Base-by-base conservation (phyloP, 202 grass and related monocot species). In the Schoenoplectus tabernaemontani region DNA sequence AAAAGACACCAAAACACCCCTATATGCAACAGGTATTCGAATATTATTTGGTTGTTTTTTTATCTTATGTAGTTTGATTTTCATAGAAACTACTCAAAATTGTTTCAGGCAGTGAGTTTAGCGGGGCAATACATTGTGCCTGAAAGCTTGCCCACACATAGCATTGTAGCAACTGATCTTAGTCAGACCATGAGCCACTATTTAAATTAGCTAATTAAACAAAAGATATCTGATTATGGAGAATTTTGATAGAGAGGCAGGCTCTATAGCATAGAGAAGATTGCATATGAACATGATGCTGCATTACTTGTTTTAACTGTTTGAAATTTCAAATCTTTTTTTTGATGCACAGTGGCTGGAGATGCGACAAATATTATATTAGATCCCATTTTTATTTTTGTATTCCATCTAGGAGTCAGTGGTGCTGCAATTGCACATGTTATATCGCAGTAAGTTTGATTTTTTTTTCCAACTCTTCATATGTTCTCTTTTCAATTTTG, bases 401-500 rank as follows among this genome's bases (percentile, higher is more conserved):
- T 90, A 38, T 91, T 97, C 82, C 75, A 69, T 4, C 84, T 91
- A 83, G 93, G 93, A 77, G 91, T 93, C 23, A 84, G 84, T 82
- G 93, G 93, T 83, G 93, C 93, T 39, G 93, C 93, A 60, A 88
- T 97, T 78, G 85, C 93, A 79, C 93, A 97, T 93, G 93, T 97
- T 90, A 88, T 93, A 84, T 97, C 93, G 87, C 93, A 97, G 93
- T 97, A 91, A 57, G 93, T 91, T 83, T 33, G 57, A 76, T n/a
- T n/a, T 64, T 75, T 59, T 48, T 73, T 63, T n/a, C 4, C 19
- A 51, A 2, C 79, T 16, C 62, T 4, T 72, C 24, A 50, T 50
- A 32, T 72, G 11, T 71, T 71, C 43, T 71, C 66, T 72, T 26
- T 72, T 32, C 12, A 19, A 42, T 11, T 42, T 43, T 68, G n/a